Conservation (phyloP, 768 basidiomycete species). For the Tulasnella sp. region DNA sequence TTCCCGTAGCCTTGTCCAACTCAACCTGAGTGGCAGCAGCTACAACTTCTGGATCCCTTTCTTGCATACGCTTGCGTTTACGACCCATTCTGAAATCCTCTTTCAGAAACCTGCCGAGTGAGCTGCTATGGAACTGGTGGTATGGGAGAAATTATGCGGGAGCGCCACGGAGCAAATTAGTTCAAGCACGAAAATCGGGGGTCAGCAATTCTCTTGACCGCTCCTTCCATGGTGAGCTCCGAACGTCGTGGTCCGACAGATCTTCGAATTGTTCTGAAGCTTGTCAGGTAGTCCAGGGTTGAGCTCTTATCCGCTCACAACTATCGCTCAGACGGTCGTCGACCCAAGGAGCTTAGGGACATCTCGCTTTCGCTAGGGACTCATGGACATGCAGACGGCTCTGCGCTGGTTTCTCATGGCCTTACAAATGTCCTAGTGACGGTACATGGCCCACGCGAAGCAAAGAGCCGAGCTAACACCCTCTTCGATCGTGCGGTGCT, state of each 20-base stretch:
- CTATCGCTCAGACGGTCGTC: slow-evolving; percentile 86
- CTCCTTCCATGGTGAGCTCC: neutral
- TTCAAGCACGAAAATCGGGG: neutral
- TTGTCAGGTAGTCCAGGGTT: slow-evolving; percentile 49
- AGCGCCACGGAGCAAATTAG: slow-evolving; percentile 10
- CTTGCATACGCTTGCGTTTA: slow-evolving; percentile 24
- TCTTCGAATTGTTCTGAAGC: slow-evolving; percentile 30
- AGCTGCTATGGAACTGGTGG: slow-evolving; percentile 2
- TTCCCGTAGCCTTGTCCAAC: slow-evolving; percentile 21
- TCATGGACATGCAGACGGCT: slow-evolving; percentile 74
- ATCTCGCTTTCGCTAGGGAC: slow-evolving; percentile 73
- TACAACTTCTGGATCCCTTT: neutral
- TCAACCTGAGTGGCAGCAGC: slow-evolving; percentile 20
- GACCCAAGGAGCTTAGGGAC: slow-evolving; percentile 87
- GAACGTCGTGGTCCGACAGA: slow-evolving; percentile 53
- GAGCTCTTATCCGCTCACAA: slow-evolving; percentile 34
- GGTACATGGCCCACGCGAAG: slow-evolving; percentile 91
- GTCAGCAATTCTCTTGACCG: neutral
- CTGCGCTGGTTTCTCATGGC: slow-evolving; percentile 79
- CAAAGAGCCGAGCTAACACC: slow-evolving; percentile 71
- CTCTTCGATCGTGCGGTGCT: slow-evolving; percentile 84
- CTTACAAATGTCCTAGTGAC: slow-evolving; percentile 83
- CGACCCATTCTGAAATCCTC: neutral
- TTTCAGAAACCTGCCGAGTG: neutral
- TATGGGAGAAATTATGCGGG: neutral